Base-by-base conservation (phyloP, 805 yeast species). In the Ogataea nonfermentans region DNA sequence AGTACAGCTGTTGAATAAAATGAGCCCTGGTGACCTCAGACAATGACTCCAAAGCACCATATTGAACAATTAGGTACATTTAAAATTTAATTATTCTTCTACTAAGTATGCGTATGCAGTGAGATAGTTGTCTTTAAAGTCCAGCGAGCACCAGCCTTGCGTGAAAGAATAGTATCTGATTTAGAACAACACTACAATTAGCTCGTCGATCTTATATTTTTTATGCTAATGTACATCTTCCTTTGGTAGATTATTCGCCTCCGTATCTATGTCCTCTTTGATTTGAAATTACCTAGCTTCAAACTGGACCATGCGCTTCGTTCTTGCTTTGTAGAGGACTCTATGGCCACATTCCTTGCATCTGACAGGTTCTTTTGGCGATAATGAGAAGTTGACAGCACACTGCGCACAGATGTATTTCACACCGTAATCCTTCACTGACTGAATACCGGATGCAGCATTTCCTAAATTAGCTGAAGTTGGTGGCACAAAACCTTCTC, bases 301-400 rank as follows among this genome's bases (percentile, higher is more conserved):
- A 59, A 83, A 84, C 66, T 84, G 90, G 37, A 84, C 95, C 95
- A 91, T 87, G 72, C 98, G 80, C 74, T 90, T 86, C 35, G 98
- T 91, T 72, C 99, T 84, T 47, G 96, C 95, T 72, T 93, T 93
- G 72, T 91, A 87, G 48, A 93, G 72, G 45, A 93, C 97, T 70
- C 99, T 84, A 70, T 93, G 98, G 48, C 99, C 99, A 68, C 99
- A 93, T 54, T 90, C 95, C 68, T 89, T 90, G 70, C 99, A 93
- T 71, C 98, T 85, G 49, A 93, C 95, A 22, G 98, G 95, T 64
- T 93, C 99, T 53, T 85, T 87, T 68, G 91, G 88, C 38, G 88
- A 81, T 52, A 93, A 76, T 3, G 95, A 79, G 53, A 90, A 84
- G 39, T 83, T 81, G 40, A 90, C 78, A 7, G 97, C 95, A 68